A percentile compares a stretch with the other conserved stretches of the same genome.
Evolutionary conservation across 2,329 filamentous ascomycete genomes (phyloP).

Genomic region (Fusarium liriodendri): DNA sequence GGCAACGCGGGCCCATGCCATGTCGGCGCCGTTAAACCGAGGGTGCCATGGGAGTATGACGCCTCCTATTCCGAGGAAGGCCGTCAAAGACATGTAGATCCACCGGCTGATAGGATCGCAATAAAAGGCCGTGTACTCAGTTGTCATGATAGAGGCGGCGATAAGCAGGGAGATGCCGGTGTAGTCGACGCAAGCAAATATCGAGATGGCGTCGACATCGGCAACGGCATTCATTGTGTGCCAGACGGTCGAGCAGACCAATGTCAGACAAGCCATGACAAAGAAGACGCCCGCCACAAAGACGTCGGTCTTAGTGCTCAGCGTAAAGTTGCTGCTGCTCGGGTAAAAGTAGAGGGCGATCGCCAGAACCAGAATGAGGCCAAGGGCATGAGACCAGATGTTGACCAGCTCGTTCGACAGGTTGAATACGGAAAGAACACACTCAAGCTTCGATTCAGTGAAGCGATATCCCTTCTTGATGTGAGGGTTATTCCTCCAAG

Average conservation of each 20-base stretch:
- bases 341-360: slow-evolving; percentile 98
- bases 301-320: slow-evolving; percentile 88
- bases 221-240: slow-evolving; percentile 99
- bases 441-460: slow-evolving; percentile 89
- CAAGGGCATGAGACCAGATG: slow-evolving; percentile 96
- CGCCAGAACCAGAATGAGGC: slow-evolving; percentile 86
- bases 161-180: slow-evolving; percentile 96
- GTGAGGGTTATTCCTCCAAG: slow-evolving; percentile 96
- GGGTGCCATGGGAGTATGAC: slow-evolving; percentile 97
- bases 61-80: slow-evolving; percentile 83
- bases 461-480: slow-evolving; percentile 94
- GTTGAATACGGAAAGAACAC: slow-evolving; percentile 83
- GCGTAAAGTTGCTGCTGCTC: slow-evolving; percentile 83
- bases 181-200: slow-evolving; percentile 98
- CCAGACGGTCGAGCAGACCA: slow-evolving; percentile 96
- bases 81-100: slow-evolving; percentile 86
- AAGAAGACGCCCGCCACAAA: slow-evolving; percentile 95
- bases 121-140: slow-evolving; percentile 98
- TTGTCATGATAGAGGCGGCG: slow-evolving; percentile 96
- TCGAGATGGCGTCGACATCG: slow-evolving; percentile 87
- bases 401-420: slow-evolving; percentile 96
- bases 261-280: slow-evolving; percentile 92
- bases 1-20: slow-evolving; percentile 90
- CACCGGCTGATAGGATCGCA: slow-evolving; percentile 91
- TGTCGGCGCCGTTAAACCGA: slow-evolving; percentile 89